Evolutionary conservation across 75 land plant species (phyloP).

Genomic region (Adiantum capillusveneris): DNA sequence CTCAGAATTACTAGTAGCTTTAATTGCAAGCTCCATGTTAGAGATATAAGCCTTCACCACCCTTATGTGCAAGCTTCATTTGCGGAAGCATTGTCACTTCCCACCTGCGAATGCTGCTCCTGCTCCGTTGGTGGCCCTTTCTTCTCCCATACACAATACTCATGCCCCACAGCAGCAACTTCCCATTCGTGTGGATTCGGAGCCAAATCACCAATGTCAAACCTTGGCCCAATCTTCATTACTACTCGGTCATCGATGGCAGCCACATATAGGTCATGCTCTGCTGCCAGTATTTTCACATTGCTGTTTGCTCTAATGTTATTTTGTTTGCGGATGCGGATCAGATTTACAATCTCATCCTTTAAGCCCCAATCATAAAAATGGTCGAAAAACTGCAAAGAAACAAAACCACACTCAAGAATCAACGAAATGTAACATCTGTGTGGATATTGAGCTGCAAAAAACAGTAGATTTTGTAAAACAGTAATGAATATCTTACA

Average conservation of each 20-base stretch:
- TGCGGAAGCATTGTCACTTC: too few relatives aligned
- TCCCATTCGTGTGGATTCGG: slow-evolving; percentile 40
- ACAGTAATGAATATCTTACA: slow-evolving; percentile 39
- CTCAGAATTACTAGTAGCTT: too few relatives aligned
- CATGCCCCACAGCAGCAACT: slow-evolving; percentile 45
- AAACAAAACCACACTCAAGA: neutral
- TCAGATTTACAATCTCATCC: slow-evolving; percentile 14
- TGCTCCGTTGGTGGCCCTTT: too few relatives aligned
- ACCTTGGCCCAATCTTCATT: slow-evolving; percentile 34
- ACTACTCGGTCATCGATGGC: slow-evolving; percentile 26
- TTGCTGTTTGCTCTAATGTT: slow-evolving; percentile 37
- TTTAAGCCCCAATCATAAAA: slow-evolving; percentile 26
- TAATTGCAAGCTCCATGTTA: too few relatives aligned
- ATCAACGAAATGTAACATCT: too few relatives aligned
- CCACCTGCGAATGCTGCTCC: too few relatives aligned
- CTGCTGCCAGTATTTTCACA: slow-evolving; percentile 56
- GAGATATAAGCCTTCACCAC: too few relatives aligned
- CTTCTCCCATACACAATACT: slow-evolving; percentile 78
- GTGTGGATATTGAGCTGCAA: too few relatives aligned
- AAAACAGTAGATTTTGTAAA: too few relatives aligned
- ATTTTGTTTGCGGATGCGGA: slow-evolving; percentile 24
- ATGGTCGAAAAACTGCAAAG: slow-evolving; percentile 44
- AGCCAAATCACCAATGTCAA: slow-evolving; percentile 44
- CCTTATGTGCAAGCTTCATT: too few relatives aligned
- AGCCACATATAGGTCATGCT: slow-evolving; percentile 55